Conservation (phyloP, 2,329 filamentous ascomycete species). For the Helicocarpus griseus region DNA sequence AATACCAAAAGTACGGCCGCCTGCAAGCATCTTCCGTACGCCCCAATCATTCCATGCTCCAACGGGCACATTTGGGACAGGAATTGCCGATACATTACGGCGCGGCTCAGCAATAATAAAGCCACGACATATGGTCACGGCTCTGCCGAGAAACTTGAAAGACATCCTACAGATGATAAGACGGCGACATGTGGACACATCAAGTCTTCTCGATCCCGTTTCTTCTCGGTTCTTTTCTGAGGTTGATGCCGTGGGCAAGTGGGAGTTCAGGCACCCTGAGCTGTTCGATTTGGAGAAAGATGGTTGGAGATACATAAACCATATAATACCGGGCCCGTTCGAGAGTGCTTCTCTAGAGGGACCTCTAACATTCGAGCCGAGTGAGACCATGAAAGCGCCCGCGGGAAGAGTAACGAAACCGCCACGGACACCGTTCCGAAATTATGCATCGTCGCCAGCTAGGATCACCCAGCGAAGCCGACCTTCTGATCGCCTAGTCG, state of each 20-base stretch:
- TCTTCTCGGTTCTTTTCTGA: conserved; percentile 21
- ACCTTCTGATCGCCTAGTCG: neutral
- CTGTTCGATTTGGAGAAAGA: conserved; percentile 18
- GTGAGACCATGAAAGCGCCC: conserved; percentile 11
- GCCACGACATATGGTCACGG: neutral
- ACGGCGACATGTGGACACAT: conserved; percentile 11
- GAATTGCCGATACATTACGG: neutral
- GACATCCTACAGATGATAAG: conserved; percentile 19
- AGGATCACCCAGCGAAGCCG: neutral
- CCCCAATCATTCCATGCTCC: conserved; percentile 28
- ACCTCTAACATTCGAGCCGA: conserved; percentile 24
- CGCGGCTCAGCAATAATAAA: neutral
- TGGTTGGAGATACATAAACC: conserved; percentile 28
- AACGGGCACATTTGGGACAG: conserved; percentile 39
- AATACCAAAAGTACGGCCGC: conserved; percentile 19
- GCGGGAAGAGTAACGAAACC: conserved; percentile 6
- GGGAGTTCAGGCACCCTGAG: conserved; percentile 27
- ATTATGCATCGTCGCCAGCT: neutral
- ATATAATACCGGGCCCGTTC: conserved; percentile 24
- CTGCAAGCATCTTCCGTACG: conserved; percentile 30
- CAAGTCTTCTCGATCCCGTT: conserved; percentile 16
- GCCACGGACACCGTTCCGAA: neutral
- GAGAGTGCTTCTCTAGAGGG: conserved; percentile 24
- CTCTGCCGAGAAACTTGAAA: conserved; percentile 17
- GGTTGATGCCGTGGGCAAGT: conserved; percentile 25